phyloP scores from a whole-genome alignment of 768 basidiomycete genomes.

The Podaxis pistillaris region DNA sequence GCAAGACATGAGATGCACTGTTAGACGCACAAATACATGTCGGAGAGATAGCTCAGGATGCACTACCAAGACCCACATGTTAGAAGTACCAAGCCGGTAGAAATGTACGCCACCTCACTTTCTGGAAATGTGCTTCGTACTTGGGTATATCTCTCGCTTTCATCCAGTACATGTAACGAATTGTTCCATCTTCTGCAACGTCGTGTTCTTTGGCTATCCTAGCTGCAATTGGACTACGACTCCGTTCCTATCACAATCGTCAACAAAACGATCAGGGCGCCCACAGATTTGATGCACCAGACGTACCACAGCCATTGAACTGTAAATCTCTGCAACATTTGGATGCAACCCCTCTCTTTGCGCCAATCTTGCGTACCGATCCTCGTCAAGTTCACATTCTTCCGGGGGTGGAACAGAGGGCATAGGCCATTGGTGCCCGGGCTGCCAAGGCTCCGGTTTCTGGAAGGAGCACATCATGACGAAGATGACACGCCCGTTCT shows the following conservation, averaged over 20 bases:
- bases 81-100: conserved; percentile 2
- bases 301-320: conserved; percentile 29
- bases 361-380: conserved; percentile 29
- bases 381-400: conserved; percentile 60
- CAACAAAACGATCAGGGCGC: neutral
- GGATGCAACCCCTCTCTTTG: conserved; percentile 33
- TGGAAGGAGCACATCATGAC: conserved; percentile 83
- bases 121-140: conserved; percentile 74
- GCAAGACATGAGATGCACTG: neutral
- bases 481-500: conserved; percentile 47
- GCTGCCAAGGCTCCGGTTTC: conserved; percentile 74
- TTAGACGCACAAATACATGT: conserved; percentile 66
- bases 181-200: conserved; percentile 42
- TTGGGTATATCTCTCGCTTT: conserved; percentile 64
- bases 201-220: conserved; percentile 49
- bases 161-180: conserved; percentile 76
- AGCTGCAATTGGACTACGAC: conserved; percentile 66
- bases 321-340: conserved; percentile 30
- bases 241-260: conserved; percentile 52
- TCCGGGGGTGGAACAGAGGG: conserved; percentile 61
- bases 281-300: neutral
- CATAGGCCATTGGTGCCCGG: conserved; percentile 64
- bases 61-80: conserved; percentile 41
- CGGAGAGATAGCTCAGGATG: conserved; percentile 78
- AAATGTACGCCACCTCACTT: conserved; percentile 39